Base-by-base conservation (phyloP, 179 eudicot genomes). In the Actinidia arguta region DNA sequence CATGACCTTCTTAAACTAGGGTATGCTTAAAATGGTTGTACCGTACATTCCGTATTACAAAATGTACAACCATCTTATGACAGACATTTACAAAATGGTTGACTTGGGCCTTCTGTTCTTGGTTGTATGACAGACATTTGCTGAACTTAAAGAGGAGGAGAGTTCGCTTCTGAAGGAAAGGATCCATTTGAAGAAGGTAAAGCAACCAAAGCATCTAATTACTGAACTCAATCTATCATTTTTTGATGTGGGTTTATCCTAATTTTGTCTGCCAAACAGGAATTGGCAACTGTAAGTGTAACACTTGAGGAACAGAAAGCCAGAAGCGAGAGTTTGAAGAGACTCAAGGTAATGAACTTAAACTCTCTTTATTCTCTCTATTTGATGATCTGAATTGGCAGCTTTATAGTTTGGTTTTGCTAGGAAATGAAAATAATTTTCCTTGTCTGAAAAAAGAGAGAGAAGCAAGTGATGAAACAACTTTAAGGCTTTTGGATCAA, bases 71-170 rank as follows among this genome's bases (percentile, higher is more conserved):
- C n/a, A n/a, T n/a, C n/a, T n/a, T n/a, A n/a, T n/a, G n/a, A n/a
- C n/a, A n/a, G n/a, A n/a, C n/a, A n/a, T n/a, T n/a, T n/a, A n/a
- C n/a, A n/a, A n/a, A n/a, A n/a, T n/a, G n/a, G n/a, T n/a, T n/a
- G n/a, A n/a, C n/a, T n/a, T n/a, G n/a, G 66, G 4, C 51, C 10
- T 20, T 39, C 31, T 56, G 18, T 77, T 59, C 55, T 56, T 80
- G 27, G 50, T 4, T 78, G 0, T 82, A 6, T 80, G 44, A 39
- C 85, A 92, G 95, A 85, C 92, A 36, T 91, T 85, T 87, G 74
- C 87, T 20, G 86, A 91, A 83, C 93, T 92, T 73, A 92, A 86
- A 85, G 93, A 89, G 50, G 90, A 91, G 76, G 93, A 91, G 78
- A 82, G 36, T 82, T 85, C 81, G 39, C 78, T 92, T 62, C 62